Evolutionary conservation across 331 rosid species (phyloP).

Genomic region (Rhamnella rubrinervis): DNA sequence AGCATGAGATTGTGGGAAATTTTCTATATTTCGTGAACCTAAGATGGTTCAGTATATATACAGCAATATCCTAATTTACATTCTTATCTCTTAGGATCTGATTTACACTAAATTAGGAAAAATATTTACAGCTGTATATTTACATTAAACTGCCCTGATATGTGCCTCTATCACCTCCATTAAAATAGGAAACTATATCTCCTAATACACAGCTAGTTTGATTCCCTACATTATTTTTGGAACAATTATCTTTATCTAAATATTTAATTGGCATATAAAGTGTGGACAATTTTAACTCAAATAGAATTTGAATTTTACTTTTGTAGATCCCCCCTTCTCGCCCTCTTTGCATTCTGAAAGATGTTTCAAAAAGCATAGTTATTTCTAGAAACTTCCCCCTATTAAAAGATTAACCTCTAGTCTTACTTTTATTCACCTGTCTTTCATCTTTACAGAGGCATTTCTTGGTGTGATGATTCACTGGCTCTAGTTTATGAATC

Average conservation of each 20-base stretch:
- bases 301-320: not conserved
- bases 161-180: too few species aligned
- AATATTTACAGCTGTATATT: too few species aligned
- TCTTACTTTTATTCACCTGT: conserved; percentile 7
- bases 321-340: not conserved
- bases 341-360: not conserved
- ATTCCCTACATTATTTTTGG: not conserved
- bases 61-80: too few species aligned
- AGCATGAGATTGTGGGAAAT: too few species aligned
- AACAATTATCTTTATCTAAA: not conserved
- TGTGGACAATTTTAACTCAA: too few species aligned
- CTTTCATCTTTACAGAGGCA: conserved; percentile 60
- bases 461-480: conserved; percentile 93
- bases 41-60: too few species aligned
- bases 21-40: too few species aligned
- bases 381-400: conserved; percentile 6
- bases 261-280: not conserved
- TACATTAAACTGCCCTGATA: too few species aligned
- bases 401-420: conserved; percentile 9
- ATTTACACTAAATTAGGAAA: too few species aligned
- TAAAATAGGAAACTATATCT: too few species aligned
- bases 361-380: not conserved
- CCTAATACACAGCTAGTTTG: too few species aligned
- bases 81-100: too few species aligned
- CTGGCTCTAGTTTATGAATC: conserved; percentile 93